Conservation (phyloP, 2,329 filamentous ascomycete genomes). For the Pyricularia grisea region DNA sequence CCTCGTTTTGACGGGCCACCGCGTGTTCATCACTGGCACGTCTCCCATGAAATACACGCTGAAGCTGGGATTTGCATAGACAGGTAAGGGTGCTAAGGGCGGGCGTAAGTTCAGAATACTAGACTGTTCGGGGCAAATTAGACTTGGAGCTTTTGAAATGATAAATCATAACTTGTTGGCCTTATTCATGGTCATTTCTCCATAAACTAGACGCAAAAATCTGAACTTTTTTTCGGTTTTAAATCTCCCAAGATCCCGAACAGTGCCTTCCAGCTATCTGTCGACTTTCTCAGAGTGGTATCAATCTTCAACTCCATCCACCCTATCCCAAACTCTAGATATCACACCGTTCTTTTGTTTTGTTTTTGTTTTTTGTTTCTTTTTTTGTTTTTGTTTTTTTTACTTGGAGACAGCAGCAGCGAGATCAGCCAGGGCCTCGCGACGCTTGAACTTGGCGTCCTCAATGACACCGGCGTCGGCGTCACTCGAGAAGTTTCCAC, state of each 20-base stretch:
- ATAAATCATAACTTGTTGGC: background rate
- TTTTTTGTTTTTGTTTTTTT: background rate
- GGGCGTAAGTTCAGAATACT: background rate
- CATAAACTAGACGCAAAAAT: background rate
- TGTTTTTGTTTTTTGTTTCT: background rate
- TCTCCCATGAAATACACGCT: conserved; percentile 2
- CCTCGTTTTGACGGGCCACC: background rate
- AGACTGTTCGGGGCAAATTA: background rate
- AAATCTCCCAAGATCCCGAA: background rate
- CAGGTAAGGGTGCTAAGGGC: background rate
- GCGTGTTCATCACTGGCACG: background rate
- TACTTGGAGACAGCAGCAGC: conserved; percentile 36
- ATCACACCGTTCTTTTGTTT: background rate
- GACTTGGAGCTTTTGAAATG: background rate
- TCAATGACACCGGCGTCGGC: conserved; percentile 63
- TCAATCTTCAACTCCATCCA: no score
- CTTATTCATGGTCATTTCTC: background rate
- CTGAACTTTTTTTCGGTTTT: background rate
- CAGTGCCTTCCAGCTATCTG: background rate
- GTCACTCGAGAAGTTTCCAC: conserved; percentile 60
- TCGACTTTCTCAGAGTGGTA: background rate
- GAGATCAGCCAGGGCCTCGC: conserved; percentile 59
- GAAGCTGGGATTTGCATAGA: background rate
- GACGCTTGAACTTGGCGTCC: conserved; percentile 69
- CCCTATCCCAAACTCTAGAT: background rate